phyloP scores from a whole-genome alignment of 306 rosid genomes.

The Cicer judaicum region DNA sequence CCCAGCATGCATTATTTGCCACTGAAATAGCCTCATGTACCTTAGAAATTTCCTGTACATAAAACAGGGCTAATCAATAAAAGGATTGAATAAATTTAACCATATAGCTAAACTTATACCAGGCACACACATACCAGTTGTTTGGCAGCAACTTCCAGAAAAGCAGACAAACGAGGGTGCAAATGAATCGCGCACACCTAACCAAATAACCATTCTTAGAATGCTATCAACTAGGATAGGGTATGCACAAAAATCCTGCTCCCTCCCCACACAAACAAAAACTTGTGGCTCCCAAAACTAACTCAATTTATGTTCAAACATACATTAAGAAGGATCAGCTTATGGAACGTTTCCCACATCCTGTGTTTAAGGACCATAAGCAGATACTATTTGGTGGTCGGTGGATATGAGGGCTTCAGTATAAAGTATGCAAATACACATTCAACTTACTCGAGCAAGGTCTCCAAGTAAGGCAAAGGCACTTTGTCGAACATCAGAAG shows the following conservation, averaged over 20 bases:
- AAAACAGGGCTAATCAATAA: slow-evolving; percentile 37
- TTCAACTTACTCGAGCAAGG: slow-evolving; percentile 91
- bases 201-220: slow-evolving; percentile 45
- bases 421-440: slow-evolving; percentile 1
- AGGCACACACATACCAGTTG: slow-evolving; percentile 77
- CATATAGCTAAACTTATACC: slow-evolving; percentile 7
- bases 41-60: slow-evolving; percentile 75
- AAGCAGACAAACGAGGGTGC: slow-evolving; percentile 80
- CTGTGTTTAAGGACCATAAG: slow-evolving; percentile 11
- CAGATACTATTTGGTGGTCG: not conserved
- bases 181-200: slow-evolving; percentile 90
- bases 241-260: slow-evolving; percentile 19
- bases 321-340: not conserved
- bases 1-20: slow-evolving; percentile 99
- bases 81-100: slow-evolving; percentile 33
- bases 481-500: slow-evolving; percentile 93
- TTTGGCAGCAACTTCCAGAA: slow-evolving; percentile 85
- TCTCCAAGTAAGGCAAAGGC: slow-evolving; percentile 97
- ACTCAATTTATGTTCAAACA: not conserved
- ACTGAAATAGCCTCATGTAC: slow-evolving; percentile 84
- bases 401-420: not conserved
- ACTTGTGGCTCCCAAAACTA: not conserved
- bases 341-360: slow-evolving; percentile 22
- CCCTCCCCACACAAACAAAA: not conserved
- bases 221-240: slow-evolving; percentile 31